A percentile compares a stretch with the other conserved stretches of the same genome.
These are phyloP conservation scores for Rhytidhysteron rufulum DNA, from an alignment of 2,329 filamentous ascomycete species.

Conservation along the genomic window DNA sequence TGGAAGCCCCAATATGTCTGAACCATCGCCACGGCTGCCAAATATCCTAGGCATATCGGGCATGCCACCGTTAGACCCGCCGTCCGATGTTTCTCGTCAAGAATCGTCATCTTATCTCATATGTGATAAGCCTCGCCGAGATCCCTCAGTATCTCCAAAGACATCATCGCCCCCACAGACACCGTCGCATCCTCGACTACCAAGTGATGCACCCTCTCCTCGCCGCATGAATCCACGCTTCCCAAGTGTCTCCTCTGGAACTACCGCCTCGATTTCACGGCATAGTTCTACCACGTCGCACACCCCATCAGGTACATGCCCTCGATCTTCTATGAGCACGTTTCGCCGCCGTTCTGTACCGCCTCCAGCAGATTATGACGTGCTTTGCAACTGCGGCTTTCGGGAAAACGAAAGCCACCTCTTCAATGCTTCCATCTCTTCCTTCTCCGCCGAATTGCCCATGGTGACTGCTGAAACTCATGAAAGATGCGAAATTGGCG, in stretches of 20 bases:
- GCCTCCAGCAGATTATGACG: conserved; percentile 7
- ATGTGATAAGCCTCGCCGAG: conserved; percentile 2
- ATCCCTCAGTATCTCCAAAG: conserved; percentile 10
- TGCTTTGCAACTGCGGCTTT: conserved; percentile 11
- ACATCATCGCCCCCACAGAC: conserved; percentile 2
- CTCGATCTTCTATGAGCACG: conserved; percentile 3
- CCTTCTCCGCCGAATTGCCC: neutral
- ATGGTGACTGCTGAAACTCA: conserved; percentile 6
- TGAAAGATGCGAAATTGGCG: conserved; percentile 10
- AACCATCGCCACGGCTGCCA: too few species aligned
- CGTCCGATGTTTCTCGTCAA: too few species aligned
- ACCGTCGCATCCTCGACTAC: neutral
- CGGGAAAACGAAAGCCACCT: conserved; percentile 12
- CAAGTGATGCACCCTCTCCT: too few species aligned
- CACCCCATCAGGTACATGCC: conserved; percentile 3
- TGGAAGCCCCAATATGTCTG: too few species aligned
- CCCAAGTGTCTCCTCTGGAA: neutral
- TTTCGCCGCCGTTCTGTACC: conserved; percentile 6
- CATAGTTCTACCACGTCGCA: conserved; percentile 9
- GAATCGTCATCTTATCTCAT: neutral
- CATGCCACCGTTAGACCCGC: too few species aligned
- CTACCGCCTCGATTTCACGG: conserved; percentile 4
- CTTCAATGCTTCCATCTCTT: conserved; percentile 9
- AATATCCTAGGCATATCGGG: too few species aligned
- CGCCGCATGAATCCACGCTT: neutral